Base-by-base conservation (phyloP, 2,329 filamentous ascomycete genomes). In the Zopfia rhizophila region DNA sequence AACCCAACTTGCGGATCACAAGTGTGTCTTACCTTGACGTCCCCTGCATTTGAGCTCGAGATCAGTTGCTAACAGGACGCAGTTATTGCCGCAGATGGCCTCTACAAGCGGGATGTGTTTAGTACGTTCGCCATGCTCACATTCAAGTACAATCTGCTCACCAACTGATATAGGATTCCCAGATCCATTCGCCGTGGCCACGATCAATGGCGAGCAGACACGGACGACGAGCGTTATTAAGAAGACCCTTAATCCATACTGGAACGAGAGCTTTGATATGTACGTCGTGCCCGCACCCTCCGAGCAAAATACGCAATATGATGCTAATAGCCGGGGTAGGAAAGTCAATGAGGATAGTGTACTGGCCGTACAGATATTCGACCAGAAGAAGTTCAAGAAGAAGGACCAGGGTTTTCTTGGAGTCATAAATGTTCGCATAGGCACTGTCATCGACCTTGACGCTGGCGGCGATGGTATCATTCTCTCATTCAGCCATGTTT, bases 331-430 rank as follows among this genome's bases (percentile, higher is more conserved):
- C n/a, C 18, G 21, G 40, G 19, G 47, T 70, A 97, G 94, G 79
- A 84, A 84, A 70, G 93, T 91, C 50, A 94, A 88, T 51, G 94
- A 99, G 72, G 93, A 96, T 66, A 96, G 92, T 72, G 97, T 99
- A 66, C 82, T 99, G 35, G 94, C 94, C 6, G 92, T 99, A 33
- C 94, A 99, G 71, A 96, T 99, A 43, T 99, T 99, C 70, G 94
- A 99, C 75, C 94, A 99, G 76, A 97, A 97, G 80, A 99, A 99
- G 78, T 99, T 99, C 79, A 99, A 99, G 82, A 99, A 99, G 85
- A 99, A 97, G 91, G 94, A 99, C 63, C 94, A 99, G 72, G 94
- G 94, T 7, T 99, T 99, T 69, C 81, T 99, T 5, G 94, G 94
- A 46, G 94, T 99, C 42, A 97, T 99, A 68, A 99, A 99, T 72